Evolutionary conservation across 768 basidiomycete species (phyloP), one percentile per base, ranked within the genome.

Genomic region (Suillus plorans): DNA sequence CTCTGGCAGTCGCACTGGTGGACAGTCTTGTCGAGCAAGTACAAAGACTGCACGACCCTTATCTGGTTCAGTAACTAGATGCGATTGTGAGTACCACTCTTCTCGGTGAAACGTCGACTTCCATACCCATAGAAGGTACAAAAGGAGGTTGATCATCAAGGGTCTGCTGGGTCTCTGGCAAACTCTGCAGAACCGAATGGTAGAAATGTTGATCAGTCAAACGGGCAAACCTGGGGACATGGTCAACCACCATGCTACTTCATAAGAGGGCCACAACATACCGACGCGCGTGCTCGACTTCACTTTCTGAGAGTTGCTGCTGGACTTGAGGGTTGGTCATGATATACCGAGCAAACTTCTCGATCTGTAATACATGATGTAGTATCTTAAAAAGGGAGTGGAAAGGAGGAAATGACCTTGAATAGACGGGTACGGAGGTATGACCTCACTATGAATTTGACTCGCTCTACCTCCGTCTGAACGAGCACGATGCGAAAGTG

Each of bases 401-500:
- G 53, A 62, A 14, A 36, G 59, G 37, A 47, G 2, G 61, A 42
- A 70, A 80, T 52, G 66, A 91, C 95, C 85, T 98, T 98, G 81
- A 84, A 88, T 60, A 97, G 75, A 65, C 95, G 82, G 36, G 91
- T 93, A 28, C 96, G 85, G 5, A 97, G 84, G 74, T 97, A 98
- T 2, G 94, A 93, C 64, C 95, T 80, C 31, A 97, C 87, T 63
- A 97, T 86, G 72, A 95, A 98, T 77, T 95, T 96, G 70, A 94
- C 92, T 49, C 96, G 87, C 73, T 98, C 95, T 69, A 97, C 86
- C 77, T 98, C 95, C 0, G 94, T 96, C 77, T 96, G 94, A 0
- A 93, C 95, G 61, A 98, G 89, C 82, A 94, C 90, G 41, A 97
- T 92, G 68, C 94, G 83, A 66, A 95, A 91, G 71, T 98, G 95